Percentiles rank a stretch among this genome's conserved stretches.
Evolutionary conservation across 2,329 filamentous ascomycete species (phyloP).

Genomic region (Tricladium varicosporioides): DNA sequence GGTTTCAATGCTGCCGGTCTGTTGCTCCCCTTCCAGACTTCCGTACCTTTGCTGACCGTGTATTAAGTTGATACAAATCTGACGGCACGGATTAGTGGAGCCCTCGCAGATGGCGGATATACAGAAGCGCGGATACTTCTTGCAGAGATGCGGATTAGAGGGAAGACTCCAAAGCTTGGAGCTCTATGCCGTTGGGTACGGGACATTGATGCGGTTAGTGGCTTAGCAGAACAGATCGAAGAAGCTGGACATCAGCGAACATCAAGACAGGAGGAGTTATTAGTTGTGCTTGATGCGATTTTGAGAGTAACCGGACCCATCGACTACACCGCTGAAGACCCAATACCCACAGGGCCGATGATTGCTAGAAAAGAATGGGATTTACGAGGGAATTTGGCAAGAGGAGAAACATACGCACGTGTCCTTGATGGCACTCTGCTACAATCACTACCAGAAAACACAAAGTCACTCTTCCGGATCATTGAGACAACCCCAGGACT

Average conservation of each 20-base stretch:
- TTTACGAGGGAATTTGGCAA: slow-evolving; percentile 42
- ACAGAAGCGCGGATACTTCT: slow-evolving; percentile 64
- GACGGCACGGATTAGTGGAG: slow-evolving; percentile 64
- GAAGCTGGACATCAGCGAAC: slow-evolving; percentile 41
- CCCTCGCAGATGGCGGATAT: slow-evolving; percentile 63
- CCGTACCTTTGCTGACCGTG: slow-evolving; percentile 9
- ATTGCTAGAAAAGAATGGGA: slow-evolving; percentile 61
- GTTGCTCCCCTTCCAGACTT: slow-evolving; percentile 6
- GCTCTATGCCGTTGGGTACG: slow-evolving; percentile 71
- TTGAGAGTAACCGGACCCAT: slow-evolving; percentile 61
- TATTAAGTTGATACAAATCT: slow-evolving; percentile 54
- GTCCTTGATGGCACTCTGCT: slow-evolving; percentile 59
- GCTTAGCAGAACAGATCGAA: slow-evolving; percentile 55
- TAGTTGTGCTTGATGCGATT: slow-evolving; percentile 62
- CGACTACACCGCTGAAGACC: slow-evolving; percentile 44
- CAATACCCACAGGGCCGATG: slow-evolving; percentile 44
- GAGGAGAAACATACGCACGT: slow-evolving; percentile 50
- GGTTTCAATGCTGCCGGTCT: slow-evolving; percentile 57
- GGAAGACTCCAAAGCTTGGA: slow-evolving; percentile 63
- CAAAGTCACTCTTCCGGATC: slow-evolving; percentile 48
- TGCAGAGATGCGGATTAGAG: slow-evolving; percentile 68
- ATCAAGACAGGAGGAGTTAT: slow-evolving; percentile 50
- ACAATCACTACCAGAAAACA: slow-evolving; percentile 36
- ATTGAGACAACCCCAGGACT: slow-evolving; percentile 61
- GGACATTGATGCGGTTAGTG: slow-evolving; percentile 67